Base-by-base conservation (phyloP, 202 grass and related monocot genomes). In the Schoenoplectus tabernaemontani region DNA sequence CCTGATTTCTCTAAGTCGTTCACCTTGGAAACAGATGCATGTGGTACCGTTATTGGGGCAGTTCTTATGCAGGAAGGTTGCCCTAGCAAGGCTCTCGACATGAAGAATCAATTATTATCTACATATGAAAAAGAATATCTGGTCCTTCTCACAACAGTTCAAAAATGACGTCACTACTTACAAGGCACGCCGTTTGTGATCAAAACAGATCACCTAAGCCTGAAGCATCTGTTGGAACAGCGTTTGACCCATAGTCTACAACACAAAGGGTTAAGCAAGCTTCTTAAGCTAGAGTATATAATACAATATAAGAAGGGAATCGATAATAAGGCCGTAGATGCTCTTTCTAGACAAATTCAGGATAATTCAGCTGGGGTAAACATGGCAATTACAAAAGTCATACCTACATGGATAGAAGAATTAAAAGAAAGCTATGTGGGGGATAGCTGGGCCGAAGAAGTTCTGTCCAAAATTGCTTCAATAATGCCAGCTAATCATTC, bases 61-160 rank as follows among this genome's bases (percentile, higher is more conserved):
- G 41, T 81, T 0, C 12, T 81, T 0, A 69, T 82, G 61, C 79
- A 82, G 26, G 1, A 41, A 1, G 12, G 16, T 4, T 23, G 4
- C 16, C 62, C 43, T 0, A 67, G 62, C 28, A 2, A 37, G 70
- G 48, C 0, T 0, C 6, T 11, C 37, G 26, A 28, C 0, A 1
- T 12, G 0, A 78, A 23, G 0, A 28, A 10, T 6, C 0, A 4
- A 2, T 13, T 0, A 0, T 1, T 41, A 0, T 61, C 76, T 0
- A 24, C 44, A 0, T 78, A 57, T 46, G 19, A 80, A n/a, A 80
- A 80, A 9, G 78, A 80, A 4, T 28, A 19, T 63, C 2, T 19
- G 32, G 7, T n/a, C 36, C 1, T 46, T 65, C 0, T n/a, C 41
- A 3, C 50, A 4, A 12, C 50, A 4, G 13, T 54, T 15, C 11